Evolutionary conservation across 2,329 filamentous ascomycete genomes (phyloP), one percentile per base, ranked within the genome.

Genomic region (Pseudogymnoascus sp.): DNA sequence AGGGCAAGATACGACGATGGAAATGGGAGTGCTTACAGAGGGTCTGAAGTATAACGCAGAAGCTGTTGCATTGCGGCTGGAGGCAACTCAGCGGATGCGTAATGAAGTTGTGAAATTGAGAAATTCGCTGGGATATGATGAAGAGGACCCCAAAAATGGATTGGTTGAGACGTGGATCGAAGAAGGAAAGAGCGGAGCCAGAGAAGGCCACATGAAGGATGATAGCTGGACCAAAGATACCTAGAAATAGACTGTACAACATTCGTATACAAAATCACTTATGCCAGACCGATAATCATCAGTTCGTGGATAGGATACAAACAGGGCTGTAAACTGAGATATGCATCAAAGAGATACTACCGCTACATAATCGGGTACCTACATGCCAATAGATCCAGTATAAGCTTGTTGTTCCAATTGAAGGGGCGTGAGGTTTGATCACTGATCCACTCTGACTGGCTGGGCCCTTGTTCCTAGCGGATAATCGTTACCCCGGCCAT

Each of bases 71-170:
- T 78, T 96, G 67, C 81, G 95, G 64, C 86, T 89, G 62, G 91
- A 96, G 74, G 91, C 93, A 60, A 91, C 93, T 1, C 81, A 82
- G 74, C 83, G 87, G 65, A 85, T 97, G 35, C 82, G 95, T 60
- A 82, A 89, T 63, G 89, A 96, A 73, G 88, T 99, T 2, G 76
- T 93, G 61, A 90, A 91, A 70, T 81, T 97, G 21, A 83, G 93
- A 66, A 81, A 84, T 67, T 82, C 82, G 50, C 78, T 89, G 64
- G 93, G 92, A 23, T 73, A 72, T 66, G 83, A 89, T 0, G 91
- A 96, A 65, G 88, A 96, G 68, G 90, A 96, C 69, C 87, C 89
- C 0, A 87, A 89, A 68, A 83, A 87, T 59, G 88, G 86, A 8
- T 76, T 93, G 28, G 91, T 89, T 0, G 90, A 93, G 75, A 96